phyloP scores from a whole-genome alignment of 192 early-diverging fungal genomes.

The Spizellomyces punctatus region DNA sequence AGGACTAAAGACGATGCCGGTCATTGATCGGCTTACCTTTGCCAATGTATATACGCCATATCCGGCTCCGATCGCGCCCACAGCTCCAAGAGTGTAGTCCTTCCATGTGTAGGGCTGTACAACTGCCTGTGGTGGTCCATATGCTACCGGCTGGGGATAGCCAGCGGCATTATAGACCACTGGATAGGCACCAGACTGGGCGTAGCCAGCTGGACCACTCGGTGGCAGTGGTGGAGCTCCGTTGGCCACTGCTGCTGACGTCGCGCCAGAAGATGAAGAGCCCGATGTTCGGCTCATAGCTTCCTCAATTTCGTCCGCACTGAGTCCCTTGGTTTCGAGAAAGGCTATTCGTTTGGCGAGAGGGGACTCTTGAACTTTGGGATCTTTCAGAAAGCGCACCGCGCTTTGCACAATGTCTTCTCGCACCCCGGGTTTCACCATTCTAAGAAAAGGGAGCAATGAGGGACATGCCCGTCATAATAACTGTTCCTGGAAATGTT shows the following conservation, averaged over 20 bases:
- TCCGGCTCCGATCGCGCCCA: conserved; percentile 84
- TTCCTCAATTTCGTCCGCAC: conserved; percentile 86
- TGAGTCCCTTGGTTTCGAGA: conserved; percentile 93
- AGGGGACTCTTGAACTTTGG: conserved; percentile 86
- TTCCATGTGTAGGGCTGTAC: conserved; percentile 77
- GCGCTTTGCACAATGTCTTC: conserved; percentile 56
- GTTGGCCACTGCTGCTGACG: not conserved
- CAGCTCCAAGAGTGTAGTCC: conserved; percentile 88
- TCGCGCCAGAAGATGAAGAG: conserved; percentile 4
- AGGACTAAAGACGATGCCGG: not conserved
- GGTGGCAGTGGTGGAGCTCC: conserved; percentile 19
- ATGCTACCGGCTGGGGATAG: conserved; percentile 6
- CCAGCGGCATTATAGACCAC: not conserved
- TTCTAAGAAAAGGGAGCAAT: no score
- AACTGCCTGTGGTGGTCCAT: no score
- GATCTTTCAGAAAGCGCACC: conserved; percentile 89
- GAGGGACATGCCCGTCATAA: no score
- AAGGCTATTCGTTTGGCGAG: conserved; percentile 94
- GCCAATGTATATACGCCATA: conserved; percentile 79
- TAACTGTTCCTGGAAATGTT: no score
- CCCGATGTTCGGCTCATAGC: conserved; percentile 47
- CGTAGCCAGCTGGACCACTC: conserved; percentile 6
- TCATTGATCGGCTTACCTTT: conserved; percentile 58
- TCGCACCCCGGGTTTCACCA: not conserved
- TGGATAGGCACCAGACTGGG: not conserved